Percentiles rank a stretch among this genome's conserved stretches.
Evolutionary conservation across 257 asterid genomes (phyloP).

Genomic region (Capsicum baccatum): DNA sequence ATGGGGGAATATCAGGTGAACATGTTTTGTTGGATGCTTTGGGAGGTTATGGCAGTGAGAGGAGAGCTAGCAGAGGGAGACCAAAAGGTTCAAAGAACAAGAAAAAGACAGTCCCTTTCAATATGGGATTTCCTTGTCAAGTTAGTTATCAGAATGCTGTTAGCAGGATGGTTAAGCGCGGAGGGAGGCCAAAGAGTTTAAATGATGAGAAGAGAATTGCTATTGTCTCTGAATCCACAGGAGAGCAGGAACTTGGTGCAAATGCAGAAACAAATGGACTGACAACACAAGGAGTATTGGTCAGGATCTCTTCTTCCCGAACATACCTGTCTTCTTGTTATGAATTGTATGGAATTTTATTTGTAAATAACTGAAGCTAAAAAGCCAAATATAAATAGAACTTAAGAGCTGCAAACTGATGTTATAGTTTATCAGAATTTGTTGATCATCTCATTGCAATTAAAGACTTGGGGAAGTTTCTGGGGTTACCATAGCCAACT

Average conservation of each 20-base stretch:
- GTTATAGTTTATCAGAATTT: constrained; percentile 18
- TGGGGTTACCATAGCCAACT: not conserved
- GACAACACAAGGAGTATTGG: constrained; percentile 37
- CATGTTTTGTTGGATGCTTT: constrained; percentile 1
- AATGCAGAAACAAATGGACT: constrained; percentile 31
- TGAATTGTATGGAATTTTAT: constrained; percentile 16
- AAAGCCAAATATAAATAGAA: constrained; percentile 5
- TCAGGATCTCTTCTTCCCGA: constrained; percentile 27
- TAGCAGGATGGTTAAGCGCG: not conserved
- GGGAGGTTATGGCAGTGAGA: constrained; percentile 8
- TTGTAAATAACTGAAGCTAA: not conserved
- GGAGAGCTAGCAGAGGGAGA: constrained; percentile 23
- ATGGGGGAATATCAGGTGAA: constrained; percentile 6
- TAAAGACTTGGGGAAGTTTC: not conserved
- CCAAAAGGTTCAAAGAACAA: constrained; percentile 37
- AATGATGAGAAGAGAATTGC: constrained; percentile 24
- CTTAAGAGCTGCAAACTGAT: constrained; percentile 20
- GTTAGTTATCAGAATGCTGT: constrained; percentile 21
- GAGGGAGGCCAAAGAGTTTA: constrained; percentile 32
- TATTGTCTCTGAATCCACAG: constrained; percentile 30
- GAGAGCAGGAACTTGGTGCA: constrained; percentile 29
- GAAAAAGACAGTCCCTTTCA: constrained; percentile 23
- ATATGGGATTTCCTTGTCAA: constrained; percentile 19
- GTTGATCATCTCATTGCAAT: not conserved
- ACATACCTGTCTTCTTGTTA: not conserved